These are phyloP conservation scores for Thalassia testudinum DNA, from an alignment of 116 monocot species.

Conservation along the genomic window DNA sequence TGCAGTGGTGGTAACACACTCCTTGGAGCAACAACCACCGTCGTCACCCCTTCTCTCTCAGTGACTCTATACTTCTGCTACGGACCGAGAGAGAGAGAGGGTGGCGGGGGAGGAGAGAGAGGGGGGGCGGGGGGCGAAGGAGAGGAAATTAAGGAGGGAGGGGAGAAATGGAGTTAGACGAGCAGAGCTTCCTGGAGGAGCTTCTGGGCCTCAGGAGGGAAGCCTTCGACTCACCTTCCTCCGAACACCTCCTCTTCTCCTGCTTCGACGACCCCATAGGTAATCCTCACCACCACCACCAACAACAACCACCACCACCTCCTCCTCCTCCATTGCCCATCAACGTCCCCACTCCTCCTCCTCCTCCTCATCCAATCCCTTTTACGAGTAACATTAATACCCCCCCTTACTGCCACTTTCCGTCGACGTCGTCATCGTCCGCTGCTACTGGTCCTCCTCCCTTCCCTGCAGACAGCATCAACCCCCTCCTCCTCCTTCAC, in stretches of 20 bases:
- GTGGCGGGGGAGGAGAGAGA: not conserved
- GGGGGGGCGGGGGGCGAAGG: not conserved
- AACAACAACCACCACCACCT: not conserved
- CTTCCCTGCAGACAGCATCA: too few species aligned
- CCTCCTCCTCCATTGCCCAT: not conserved
- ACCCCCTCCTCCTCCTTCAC: too few species aligned
- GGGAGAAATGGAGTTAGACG: slow-evolving; percentile 41
- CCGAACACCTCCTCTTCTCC: slow-evolving; percentile 20
- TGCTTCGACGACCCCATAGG: slow-evolving; percentile 5
- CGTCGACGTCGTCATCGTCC: too few species aligned
- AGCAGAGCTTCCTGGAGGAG: slow-evolving; percentile 52
- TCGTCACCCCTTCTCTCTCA: too few species aligned
- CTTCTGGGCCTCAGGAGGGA: slow-evolving; percentile 31
- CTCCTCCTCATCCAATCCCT: too few species aligned
- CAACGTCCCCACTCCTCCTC: not conserved
- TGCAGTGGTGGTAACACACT: too few species aligned
- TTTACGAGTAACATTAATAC: too few species aligned
- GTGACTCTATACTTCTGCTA: not conserved
- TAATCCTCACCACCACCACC: not conserved
- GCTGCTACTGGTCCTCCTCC: too few species aligned
- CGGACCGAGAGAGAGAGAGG: not conserved
- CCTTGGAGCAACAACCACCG: too few species aligned
- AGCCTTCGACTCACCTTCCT: slow-evolving; percentile 20
- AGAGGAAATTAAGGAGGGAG: not conserved
- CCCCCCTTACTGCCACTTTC: too few species aligned